Percentiles rank a stretch among this genome's conserved stretches.
phyloP scores from a whole-genome alignment of 768 basidiomycete genomes.

The Leccinellum albellum region DNA sequence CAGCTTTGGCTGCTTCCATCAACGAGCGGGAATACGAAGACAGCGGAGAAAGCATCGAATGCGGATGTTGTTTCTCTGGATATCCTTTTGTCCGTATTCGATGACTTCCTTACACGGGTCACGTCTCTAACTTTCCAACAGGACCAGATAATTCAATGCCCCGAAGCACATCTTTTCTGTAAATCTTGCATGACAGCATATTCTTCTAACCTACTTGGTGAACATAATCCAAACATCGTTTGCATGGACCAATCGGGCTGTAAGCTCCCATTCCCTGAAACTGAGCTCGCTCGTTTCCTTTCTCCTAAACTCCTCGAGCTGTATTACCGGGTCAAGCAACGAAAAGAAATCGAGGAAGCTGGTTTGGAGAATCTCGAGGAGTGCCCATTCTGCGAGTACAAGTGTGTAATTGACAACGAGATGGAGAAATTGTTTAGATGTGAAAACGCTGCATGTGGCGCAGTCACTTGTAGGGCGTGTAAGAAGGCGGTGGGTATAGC shows the following conservation, averaged over 20 bases:
- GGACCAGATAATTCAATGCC: conserved; percentile 86
- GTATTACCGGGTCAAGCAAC: conserved; percentile 72
- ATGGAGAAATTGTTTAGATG: conserved; percentile 60
- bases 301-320: conserved; percentile 61
- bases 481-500: conserved; percentile 56
- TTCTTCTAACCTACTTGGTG: conserved; percentile 61
- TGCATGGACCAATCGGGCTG: conserved; percentile 85
- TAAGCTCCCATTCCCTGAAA: conserved; percentile 59
- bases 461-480: conserved; percentile 76
- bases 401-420: conserved; percentile 67
- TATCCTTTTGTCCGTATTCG: conserved; percentile 61
- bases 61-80: conserved; percentile 79
- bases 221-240: conserved; percentile 56
- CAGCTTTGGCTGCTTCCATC: conserved; percentile 30
- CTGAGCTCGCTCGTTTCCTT: conserved; percentile 68
- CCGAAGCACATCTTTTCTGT: conserved; percentile 88
- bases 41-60: conserved; percentile 66
- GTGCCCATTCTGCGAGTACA: conserved; percentile 90
- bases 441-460: conserved; percentile 62
- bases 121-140: conserved; percentile 27
- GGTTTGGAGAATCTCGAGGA: conserved; percentile 78
- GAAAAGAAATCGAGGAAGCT: conserved; percentile 76
- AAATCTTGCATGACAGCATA: conserved; percentile 64
- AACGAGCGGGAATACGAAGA: conserved; percentile 44
- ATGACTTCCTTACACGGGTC: background rate